Evolutionary conservation across 148 eudicot genomes (phyloP).

Genomic region (Chenopodium formosanum): DNA sequence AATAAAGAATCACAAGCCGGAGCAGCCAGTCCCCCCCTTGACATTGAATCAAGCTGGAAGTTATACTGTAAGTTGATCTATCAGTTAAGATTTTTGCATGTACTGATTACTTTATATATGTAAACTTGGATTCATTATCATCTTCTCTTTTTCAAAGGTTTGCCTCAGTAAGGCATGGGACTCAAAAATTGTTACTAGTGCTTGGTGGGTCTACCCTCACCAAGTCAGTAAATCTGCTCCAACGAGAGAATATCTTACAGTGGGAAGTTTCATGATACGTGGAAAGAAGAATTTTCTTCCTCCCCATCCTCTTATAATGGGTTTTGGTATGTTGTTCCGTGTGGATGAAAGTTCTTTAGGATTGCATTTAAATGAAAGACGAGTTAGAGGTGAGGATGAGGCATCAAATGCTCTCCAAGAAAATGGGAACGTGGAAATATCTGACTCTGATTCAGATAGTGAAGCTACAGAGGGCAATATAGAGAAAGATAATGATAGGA

Average conservation of each 20-base stretch:
- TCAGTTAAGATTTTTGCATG: slow-evolving; percentile 1
- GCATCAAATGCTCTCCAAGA: slow-evolving; percentile 46
- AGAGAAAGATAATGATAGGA: slow-evolving; percentile 23
- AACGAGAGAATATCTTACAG: slow-evolving; percentile 95
- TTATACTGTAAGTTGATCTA: slow-evolving; percentile 66
- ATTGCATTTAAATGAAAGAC: slow-evolving; percentile 93
- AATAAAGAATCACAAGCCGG: slow-evolving; percentile 96
- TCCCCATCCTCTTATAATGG: slow-evolving; percentile 95
- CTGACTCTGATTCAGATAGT: slow-evolving; percentile 68
- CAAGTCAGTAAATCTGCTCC: slow-evolving; percentile 99
- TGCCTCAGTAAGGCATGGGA: slow-evolving; percentile 99
- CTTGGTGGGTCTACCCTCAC: slow-evolving; percentile 99
- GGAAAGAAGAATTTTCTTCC: slow-evolving; percentile 99
- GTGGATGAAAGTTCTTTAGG: slow-evolving; percentile 96
- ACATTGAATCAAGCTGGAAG: slow-evolving; percentile 95
- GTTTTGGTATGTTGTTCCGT: slow-evolving; percentile 87
- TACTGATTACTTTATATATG: too few species aligned
- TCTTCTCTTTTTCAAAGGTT: slow-evolving; percentile 44
- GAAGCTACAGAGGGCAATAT: slow-evolving; percentile 40
- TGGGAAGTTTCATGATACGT: slow-evolving; percentile 98
- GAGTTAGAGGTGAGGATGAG: slow-evolving; percentile 96
- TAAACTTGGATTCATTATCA: slow-evolving; percentile 2
- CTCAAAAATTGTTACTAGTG: slow-evolving; percentile 98
- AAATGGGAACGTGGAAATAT: slow-evolving; percentile 46
- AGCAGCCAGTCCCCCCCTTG: slow-evolving; percentile 83